Conservation (phyloP, 805 yeast genomes). For the Lipomyces spencermartinsiae region DNA sequence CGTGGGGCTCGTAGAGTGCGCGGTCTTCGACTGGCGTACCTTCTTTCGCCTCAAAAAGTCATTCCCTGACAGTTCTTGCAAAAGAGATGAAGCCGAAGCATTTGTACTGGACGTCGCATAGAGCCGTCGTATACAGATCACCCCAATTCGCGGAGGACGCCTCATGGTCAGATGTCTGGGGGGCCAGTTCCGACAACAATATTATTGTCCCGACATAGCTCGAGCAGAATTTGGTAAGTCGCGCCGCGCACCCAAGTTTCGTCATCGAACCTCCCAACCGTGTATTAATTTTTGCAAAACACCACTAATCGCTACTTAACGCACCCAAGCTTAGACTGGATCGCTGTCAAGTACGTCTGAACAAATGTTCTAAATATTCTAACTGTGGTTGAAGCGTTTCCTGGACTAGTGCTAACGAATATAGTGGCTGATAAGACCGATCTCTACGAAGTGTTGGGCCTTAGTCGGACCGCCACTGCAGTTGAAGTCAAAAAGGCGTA, state of each 20-base stretch:
- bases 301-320: conserved; percentile 21
- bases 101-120: not conserved
- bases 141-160: conserved; percentile 3
- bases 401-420: not conserved
- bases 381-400: not conserved
- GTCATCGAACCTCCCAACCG: not conserved
- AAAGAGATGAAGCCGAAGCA: not conserved
- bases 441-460: conserved; percentile 76
- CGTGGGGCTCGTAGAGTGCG: conserved; percentile 47
- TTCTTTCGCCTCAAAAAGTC: not conserved
- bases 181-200: not conserved
- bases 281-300: not conserved
- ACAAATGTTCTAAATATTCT: not conserved
- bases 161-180: not conserved
- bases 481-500: conserved; percentile 84
- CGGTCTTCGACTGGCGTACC: not conserved
- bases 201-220: not conserved
- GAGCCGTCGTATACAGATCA: not conserved
- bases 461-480: conserved; percentile 66
- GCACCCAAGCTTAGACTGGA: not conserved
- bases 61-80: not conserved
- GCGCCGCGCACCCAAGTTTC: not conserved
- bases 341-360: not conserved
- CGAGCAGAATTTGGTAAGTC: not conserved
- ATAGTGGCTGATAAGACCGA: conserved; percentile 43